Percentiles rank a stretch among this genome's conserved stretches.
phyloP scores from a whole-genome alignment of 257 asterid species.

The Capsicum baccatum region DNA sequence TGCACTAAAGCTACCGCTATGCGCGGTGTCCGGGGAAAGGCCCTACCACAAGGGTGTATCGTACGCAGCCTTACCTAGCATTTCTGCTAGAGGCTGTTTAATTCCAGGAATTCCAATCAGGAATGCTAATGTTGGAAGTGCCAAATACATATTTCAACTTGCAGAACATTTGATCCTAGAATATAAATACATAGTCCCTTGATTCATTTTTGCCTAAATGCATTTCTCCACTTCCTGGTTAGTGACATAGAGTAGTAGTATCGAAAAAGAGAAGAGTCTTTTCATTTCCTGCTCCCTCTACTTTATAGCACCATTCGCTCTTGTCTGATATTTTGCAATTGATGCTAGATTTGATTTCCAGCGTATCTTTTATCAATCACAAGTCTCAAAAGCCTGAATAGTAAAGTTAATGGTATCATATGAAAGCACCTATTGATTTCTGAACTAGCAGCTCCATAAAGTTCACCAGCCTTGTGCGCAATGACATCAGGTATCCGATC shows the following conservation, averaged over 20 bases:
- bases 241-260: neutral
- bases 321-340: neutral
- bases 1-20: too few species aligned
- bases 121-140: neutral
- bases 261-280: neutral
- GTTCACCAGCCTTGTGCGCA: too few species aligned
- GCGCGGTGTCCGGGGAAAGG: too few species aligned
- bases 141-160: neutral
- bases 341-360: neutral
- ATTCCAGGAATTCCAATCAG: neutral
- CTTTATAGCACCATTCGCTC: neutral
- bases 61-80: too few species aligned
- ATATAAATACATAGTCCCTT: neutral
- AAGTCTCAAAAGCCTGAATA: too few species aligned
- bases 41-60: too few species aligned
- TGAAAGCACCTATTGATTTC: too few species aligned
- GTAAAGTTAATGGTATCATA: too few species aligned
- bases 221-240: neutral
- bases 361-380: too few species aligned
- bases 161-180: neutral
- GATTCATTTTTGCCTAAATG: neutral
- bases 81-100: too few species aligned
- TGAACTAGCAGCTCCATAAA: too few species aligned
- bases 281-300: neutral
- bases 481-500: too few species aligned